phyloP scores from a whole-genome alignment of 2,329 filamentous ascomycete species.

The Colletotrichum musae region DNA sequence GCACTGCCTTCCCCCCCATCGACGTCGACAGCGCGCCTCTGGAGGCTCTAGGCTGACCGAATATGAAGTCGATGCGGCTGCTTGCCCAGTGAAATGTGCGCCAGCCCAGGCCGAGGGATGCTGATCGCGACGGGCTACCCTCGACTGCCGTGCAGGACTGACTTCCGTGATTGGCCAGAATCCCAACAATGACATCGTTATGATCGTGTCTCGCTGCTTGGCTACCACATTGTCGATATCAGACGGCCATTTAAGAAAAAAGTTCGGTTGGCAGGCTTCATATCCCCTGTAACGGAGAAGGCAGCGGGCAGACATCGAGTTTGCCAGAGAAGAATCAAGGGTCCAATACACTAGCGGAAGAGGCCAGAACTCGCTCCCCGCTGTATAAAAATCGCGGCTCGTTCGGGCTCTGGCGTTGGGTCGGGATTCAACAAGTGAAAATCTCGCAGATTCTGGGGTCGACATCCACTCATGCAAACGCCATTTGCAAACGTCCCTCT shows the following conservation, averaged over 20 bases:
- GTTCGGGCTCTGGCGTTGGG: constrained; percentile 29
- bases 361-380: constrained; percentile 17
- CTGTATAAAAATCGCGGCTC: constrained; percentile 18
- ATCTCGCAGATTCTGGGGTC: constrained; percentile 34
- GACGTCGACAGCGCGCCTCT: constrained; percentile 28
- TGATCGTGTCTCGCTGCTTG: constrained; percentile 31
- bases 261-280: background rate
- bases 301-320: background rate
- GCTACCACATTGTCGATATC: constrained; percentile 13
- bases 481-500: constrained; percentile 25
- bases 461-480: constrained; percentile 29
- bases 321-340: background rate
- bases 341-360: background rate
- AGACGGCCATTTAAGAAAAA: background rate
- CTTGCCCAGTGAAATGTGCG: constrained; percentile 20
- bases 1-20: constrained; percentile 21
- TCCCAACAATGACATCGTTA: constrained; percentile 36
- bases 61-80: constrained; percentile 29
- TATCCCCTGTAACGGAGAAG: background rate
- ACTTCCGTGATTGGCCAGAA: constrained; percentile 33
- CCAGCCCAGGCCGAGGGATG: constrained; percentile 32
- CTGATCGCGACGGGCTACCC: constrained; percentile 36
- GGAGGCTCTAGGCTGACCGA: constrained; percentile 34
- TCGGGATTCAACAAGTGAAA: constrained; percentile 25
- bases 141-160: constrained; percentile 27